Percentiles rank a stretch among this genome's conserved stretches.
These are phyloP conservation scores for Lathyrus aphaca DNA, from an alignment of 306 rosid species.

Conservation along the genomic window DNA sequence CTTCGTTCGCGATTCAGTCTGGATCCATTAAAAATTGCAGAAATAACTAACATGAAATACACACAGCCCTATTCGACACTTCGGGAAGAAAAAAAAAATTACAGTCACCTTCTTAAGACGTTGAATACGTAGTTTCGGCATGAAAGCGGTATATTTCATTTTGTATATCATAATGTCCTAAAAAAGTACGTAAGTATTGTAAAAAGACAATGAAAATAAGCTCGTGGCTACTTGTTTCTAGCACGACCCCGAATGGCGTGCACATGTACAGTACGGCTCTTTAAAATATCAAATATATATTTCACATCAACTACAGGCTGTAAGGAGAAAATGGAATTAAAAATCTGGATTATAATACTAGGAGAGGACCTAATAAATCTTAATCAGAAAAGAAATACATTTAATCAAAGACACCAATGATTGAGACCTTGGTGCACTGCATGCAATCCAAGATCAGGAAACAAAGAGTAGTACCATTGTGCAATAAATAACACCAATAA, in stretches of 20 bases:
- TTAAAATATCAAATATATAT: background rate
- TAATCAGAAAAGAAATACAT: constrained; percentile 20
- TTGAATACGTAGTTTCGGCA: too few species aligned
- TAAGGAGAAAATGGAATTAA: background rate
- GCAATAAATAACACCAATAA: background rate
- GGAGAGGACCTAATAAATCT: background rate
- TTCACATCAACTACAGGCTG: constrained; percentile 26
- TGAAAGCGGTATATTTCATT: too few species aligned
- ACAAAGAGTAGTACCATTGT: constrained; percentile 45
- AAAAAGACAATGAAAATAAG: background rate
- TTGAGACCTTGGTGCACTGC: constrained; percentile 50
- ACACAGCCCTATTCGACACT: too few species aligned
- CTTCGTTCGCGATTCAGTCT: too few species aligned
- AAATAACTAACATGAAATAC: too few species aligned
- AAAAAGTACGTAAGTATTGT: background rate
- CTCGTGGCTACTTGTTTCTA: background rate
- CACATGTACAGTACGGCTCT: constrained; percentile 40
- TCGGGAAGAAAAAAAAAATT: too few species aligned
- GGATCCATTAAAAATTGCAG: too few species aligned
- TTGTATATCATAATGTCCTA: background rate
- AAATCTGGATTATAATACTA: background rate
- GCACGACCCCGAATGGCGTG: constrained; percentile 40
- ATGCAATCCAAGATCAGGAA: constrained; percentile 51
- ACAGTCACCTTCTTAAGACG: too few species aligned
- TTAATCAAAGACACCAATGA: constrained; percentile 44